These are phyloP conservation scores for Lizonia empirigonia DNA, from an alignment of 2,329 filamentous ascomycete genomes.

Conservation along the genomic window DNA sequence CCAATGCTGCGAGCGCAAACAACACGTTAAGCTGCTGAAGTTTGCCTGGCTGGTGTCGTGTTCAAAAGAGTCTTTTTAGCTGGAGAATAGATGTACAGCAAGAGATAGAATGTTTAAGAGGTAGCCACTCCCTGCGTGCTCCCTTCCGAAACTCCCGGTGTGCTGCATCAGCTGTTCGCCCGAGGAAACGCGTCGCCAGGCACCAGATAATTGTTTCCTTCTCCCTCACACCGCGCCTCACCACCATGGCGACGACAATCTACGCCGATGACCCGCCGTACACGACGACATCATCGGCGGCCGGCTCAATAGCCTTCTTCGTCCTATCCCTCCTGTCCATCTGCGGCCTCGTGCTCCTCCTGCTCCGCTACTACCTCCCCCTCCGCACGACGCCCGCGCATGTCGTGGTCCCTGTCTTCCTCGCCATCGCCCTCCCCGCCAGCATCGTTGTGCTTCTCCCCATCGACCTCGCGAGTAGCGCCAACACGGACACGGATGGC, in stretches of 20 bases:
- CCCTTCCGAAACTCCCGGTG: conserved; percentile 15
- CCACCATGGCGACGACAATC: conserved; percentile 13
- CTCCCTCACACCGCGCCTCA: conserved; percentile 6
- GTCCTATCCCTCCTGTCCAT: conserved; percentile 73
- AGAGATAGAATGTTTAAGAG: not conserved
- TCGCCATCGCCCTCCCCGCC: conserved; percentile 90
- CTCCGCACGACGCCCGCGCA: conserved; percentile 89
- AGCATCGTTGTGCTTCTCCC: conserved; percentile 91
- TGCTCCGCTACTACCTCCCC: conserved; percentile 88
- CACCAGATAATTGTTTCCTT: conserved; percentile 7
- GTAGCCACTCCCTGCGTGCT: conserved; percentile 5
- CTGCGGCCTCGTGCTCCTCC: conserved; percentile 76
- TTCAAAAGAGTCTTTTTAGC: not conserved
- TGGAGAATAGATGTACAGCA: not conserved
- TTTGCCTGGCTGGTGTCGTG: not conserved
- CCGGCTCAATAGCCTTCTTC: conserved; percentile 81
- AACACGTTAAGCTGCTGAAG: not conserved
- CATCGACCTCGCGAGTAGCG: conserved; percentile 90
- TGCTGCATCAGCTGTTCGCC: conserved; percentile 13
- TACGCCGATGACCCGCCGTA: conserved; percentile 22
- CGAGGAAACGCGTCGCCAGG: conserved; percentile 12
- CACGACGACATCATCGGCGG: conserved; percentile 62
- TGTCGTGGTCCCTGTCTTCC: conserved; percentile 89
- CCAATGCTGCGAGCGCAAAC: not conserved
- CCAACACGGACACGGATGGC: conserved; percentile 71